Percentiles rank a stretch among this genome's conserved stretches.
Conservation (phyloP, 768 basidiomycete genomes). For the Boletellus ananas region DNA sequence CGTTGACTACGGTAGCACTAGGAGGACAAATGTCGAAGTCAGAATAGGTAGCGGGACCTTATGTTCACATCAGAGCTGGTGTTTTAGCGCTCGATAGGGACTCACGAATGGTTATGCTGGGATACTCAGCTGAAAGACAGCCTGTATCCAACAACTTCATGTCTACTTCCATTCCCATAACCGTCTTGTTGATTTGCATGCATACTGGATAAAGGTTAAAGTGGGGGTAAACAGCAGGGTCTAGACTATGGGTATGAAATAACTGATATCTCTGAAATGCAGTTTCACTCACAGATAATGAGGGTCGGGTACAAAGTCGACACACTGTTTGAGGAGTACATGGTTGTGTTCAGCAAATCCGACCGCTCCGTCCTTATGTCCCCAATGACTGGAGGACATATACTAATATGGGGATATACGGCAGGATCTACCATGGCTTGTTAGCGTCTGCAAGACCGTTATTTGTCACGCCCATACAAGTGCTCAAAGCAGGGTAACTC, state of each 20-base stretch:
- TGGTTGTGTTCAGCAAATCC: neutral
- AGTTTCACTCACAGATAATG: slow-evolving; percentile 14
- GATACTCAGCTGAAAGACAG: slow-evolving; percentile 18
- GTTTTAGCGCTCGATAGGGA: neutral
- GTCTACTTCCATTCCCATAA: slow-evolving; percentile 44
- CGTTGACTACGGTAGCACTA: neutral
- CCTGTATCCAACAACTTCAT: slow-evolving; percentile 5
- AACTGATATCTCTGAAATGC: neutral
- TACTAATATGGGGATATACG: slow-evolving; percentile 39
- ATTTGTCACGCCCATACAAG: slow-evolving; percentile 28
- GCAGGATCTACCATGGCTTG: slow-evolving; percentile 30
- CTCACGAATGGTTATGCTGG: slow-evolving; percentile 29
- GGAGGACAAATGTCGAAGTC: slow-evolving; percentile 39
- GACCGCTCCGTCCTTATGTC: neutral
- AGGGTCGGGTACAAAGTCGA: slow-evolving; percentile 11
- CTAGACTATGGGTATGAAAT: slow-evolving; percentile 19
- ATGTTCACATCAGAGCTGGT: slow-evolving; percentile 19
- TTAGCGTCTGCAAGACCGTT: slow-evolving; percentile 6
- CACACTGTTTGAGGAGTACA: neutral
- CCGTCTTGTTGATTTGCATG: slow-evolving; percentile 39
- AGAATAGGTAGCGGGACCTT: slow-evolving; percentile 42
- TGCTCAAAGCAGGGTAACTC: slow-evolving; percentile 33
- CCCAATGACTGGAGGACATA: slow-evolving; percentile 32
- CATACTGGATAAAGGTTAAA: slow-evolving; percentile 38
- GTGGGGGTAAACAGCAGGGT: slow-evolving; percentile 40